A percentile compares a stretch with the other conserved stretches of the same genome.
Conservation (phyloP, 352 stramenopile species). For the Phytophthora tubulina region DNA sequence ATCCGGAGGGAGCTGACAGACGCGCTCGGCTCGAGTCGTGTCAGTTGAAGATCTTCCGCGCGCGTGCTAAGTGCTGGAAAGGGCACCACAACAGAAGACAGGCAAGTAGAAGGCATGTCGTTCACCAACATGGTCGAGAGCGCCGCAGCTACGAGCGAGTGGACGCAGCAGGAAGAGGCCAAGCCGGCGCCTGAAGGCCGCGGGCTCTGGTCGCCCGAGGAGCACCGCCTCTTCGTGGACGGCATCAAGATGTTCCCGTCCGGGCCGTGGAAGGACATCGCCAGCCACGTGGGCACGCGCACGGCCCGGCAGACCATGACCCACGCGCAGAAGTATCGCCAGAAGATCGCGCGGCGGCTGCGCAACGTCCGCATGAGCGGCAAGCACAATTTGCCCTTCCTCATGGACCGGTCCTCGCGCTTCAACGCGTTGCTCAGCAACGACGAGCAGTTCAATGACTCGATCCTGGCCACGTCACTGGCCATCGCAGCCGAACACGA, state of each 20-base stretch:
- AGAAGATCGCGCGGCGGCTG: conserved; percentile 82
- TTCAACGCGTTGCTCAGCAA: conserved; percentile 77
- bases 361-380: conserved; percentile 77
- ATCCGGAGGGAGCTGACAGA: conserved; percentile 30
- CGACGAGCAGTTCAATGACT: conserved; percentile 86
- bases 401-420: conserved; percentile 72
- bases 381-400: conserved; percentile 73
- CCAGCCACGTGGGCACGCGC: conserved; percentile 70
- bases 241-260: conserved; percentile 84
- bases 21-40: conserved; percentile 23
- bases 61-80: conserved; percentile 35
- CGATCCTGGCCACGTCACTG: conserved; percentile 78
- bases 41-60: conserved; percentile 74
- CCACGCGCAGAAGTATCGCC: conserved; percentile 87
- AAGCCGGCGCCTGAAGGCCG: conserved; percentile 62
- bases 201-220: conserved; percentile 77
- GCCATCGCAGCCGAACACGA: conserved; percentile 77
- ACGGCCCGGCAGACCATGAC: conserved; percentile 85
- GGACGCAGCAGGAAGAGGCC: conserved; percentile 40
- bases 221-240: conserved; percentile 79
- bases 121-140: conserved; percentile 48
- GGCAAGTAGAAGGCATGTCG: conserved; percentile 34
- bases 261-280: conserved; percentile 84
- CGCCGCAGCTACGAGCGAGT: conserved; percentile 30
- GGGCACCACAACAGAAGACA: conserved; percentile 5